These are phyloP conservation scores for Letharia columbiana DNA, from an alignment of 495 filamentous ascomycete genomes.

Conservation along the genomic window DNA sequence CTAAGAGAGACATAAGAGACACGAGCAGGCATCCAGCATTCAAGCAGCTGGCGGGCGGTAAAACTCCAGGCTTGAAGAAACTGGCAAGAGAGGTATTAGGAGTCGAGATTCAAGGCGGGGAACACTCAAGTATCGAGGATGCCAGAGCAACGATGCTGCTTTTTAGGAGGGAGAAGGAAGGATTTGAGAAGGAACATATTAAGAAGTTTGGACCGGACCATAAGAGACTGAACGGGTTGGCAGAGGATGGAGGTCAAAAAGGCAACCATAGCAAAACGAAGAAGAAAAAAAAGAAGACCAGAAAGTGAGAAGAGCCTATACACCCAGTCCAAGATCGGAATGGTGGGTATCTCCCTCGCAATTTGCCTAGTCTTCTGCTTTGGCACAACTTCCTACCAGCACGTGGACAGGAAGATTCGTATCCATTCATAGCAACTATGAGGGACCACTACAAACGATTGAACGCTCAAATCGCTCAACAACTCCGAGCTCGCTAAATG, in stretches of 20 bases:
- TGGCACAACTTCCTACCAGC: background rate
- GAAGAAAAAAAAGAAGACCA: slow-evolving; percentile 35
- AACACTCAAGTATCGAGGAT: slow-evolving; percentile 76
- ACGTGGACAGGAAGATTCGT: background rate
- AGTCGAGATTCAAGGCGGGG: slow-evolving; percentile 71
- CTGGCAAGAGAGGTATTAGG: slow-evolving; percentile 71
- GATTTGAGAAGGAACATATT: slow-evolving; percentile 71
- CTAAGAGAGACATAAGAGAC: slow-evolving; percentile 69
- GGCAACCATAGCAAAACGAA: slow-evolving; percentile 37
- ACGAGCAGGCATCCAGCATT: slow-evolving; percentile 71
- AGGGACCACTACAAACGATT: background rate
- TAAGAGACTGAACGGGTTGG: slow-evolving; percentile 34
- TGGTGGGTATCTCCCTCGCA: background rate
- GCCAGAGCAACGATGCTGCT: slow-evolving; percentile 81
- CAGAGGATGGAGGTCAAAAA: slow-evolving; percentile 34
- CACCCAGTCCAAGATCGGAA: background rate
- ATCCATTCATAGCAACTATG: background rate
- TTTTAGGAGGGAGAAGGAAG: slow-evolving; percentile 69
- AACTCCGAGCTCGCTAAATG: slow-evolving; percentile 13
- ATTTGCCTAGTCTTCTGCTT: background rate
- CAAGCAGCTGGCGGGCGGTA: slow-evolving; percentile 62
- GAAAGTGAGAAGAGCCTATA: slow-evolving; percentile 18
- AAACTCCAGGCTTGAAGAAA: slow-evolving; percentile 66
- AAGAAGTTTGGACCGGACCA: slow-evolving; percentile 49
- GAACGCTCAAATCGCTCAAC: slow-evolving; percentile 9